Evolutionary conservation across 768 basidiomycete genomes (phyloP).

Genomic region (Suillus discolor): DNA sequence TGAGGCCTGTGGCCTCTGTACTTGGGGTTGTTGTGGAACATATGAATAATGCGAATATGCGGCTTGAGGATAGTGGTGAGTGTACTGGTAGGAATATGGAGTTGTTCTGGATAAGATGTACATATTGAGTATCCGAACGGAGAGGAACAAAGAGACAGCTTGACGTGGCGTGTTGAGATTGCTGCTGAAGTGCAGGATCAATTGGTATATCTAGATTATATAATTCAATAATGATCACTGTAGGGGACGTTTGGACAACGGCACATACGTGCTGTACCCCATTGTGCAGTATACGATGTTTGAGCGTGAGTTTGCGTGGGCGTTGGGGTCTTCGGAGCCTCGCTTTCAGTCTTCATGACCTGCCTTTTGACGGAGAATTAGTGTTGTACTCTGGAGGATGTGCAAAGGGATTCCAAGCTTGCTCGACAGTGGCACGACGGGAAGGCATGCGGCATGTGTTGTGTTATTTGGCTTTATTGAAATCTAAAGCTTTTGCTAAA

Average conservation of each 20-base stretch:
- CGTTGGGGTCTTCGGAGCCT: constrained; percentile 36
- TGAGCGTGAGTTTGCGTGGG: constrained; percentile 32
- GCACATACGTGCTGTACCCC: constrained; percentile 40
- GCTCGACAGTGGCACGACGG: neutral
- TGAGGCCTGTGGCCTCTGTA: constrained; percentile 29
- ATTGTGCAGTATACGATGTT: constrained; percentile 39
- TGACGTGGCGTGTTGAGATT: constrained; percentile 50
- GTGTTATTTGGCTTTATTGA: constrained; percentile 24
- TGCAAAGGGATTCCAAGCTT: neutral
- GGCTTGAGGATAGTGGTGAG: constrained; percentile 39
- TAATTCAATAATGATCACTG: constrained; percentile 6
- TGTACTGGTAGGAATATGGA: constrained; percentile 49
- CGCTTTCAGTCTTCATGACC: constrained; percentile 47
- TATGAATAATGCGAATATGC: constrained; percentile 48
- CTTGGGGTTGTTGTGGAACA: constrained; percentile 32
- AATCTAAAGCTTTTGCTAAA: constrained; percentile 23
- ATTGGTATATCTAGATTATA: constrained; percentile 56
- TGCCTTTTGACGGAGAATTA: neutral
- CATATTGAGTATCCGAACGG: constrained; percentile 10
- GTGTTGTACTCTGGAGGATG: neutral
- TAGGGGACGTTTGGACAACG: constrained; percentile 3
- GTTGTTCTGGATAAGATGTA: constrained; percentile 39
- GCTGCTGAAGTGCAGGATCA: constrained; percentile 69
- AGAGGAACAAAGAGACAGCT: constrained; percentile 11
- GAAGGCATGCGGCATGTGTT: neutral